Evolutionary conservation across 495 filamentous ascomycete species (phyloP), one percentile per base, ranked within the genome.

Genomic region (Lentithecium fluviatile): DNA sequence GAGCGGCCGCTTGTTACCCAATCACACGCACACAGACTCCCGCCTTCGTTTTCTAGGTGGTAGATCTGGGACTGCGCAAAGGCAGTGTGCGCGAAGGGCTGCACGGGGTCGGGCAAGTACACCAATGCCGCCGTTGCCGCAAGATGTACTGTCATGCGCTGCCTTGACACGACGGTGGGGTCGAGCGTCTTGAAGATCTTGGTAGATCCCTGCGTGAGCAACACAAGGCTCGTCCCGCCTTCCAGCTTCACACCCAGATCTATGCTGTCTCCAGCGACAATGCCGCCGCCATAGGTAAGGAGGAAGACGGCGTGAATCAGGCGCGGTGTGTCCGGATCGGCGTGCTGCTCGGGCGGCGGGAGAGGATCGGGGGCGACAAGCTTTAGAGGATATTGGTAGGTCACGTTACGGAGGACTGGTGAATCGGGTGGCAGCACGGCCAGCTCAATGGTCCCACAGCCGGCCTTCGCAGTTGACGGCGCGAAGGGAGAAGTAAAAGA

Each of bases 341-440:
- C 49, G 17, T 24, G 1, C 12, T 50, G 13, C 17, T 66, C 43
- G 29, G 42, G 61, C 69, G 26, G 78, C 75, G 8, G 85, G 82
- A 12, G 73, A 12, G 79, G 15, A 68, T 70, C 62, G 43, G 85
- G 75, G 17, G 91, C 85, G 69, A 98, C 86, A 34, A 98, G 86
- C 71, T 98, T 98, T 34, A 98, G 82, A 10, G 94, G 94, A 70
- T 97, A 98, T 71, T 94, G 88, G 74, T 92, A 97, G 36, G 83
- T 85, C 58, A 96, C 80, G 21, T 80, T 82, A 48, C 85, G 83
- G 19, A 97, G 82, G 17, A 86, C 82, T 0, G 90, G 87, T 38
- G 81, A 82, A 6, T 80, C 76, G 13, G 89, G 86, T 17, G 91
- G 88, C 11, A 88, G 82, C 8, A 91, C 78, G 8, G 82, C 81